Evolutionary conservation across 2,329 filamentous ascomycete species (phyloP), one percentile per base, ranked within the genome.

Genomic region (Penicillium brasilianum): DNA sequence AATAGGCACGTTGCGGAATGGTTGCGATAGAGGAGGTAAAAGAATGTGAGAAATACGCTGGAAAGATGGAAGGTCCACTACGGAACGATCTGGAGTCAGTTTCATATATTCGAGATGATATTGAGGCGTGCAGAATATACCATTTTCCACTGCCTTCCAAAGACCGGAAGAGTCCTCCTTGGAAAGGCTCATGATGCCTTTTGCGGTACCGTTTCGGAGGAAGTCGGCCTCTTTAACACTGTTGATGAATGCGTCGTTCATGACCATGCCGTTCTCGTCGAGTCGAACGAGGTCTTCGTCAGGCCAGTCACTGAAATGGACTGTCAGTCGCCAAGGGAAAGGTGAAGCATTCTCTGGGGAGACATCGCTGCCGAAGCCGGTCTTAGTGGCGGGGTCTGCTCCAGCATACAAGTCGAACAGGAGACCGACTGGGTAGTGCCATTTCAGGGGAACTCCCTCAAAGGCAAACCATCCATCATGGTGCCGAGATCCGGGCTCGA

Each of bases 131-230:
- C 13, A 16, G 4, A 20, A 76, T 83, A 63, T 78, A 89, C 87
- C 90, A 68, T 90, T 86, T 74, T 89, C 84, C 44, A 96, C 91
- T 10, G 91, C 85, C 66, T 88, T 85, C 92, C 93, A 97, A 36
- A 97, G 82, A 34, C 89, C 86, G 8, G 88, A 91, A 14, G 91
- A 95, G 74, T 96, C 88, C 49, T 91, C 88, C 74, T 93, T 93
- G 62, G 90, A 92, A 71, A 97, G 81, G 57, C 88, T 89, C 92
- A 97, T 96, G 71, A 96, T 93, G 62, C 90, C 89, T 74, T 94
- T 93, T 16, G 92, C 92, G 57, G 90, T 95, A 48, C 93, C 92
- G 68, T 95, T 94, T 55, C 93, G 87, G 54, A 96, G 82, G 68
- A 93, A 96, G 77, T 97, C 93, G 32, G 93, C 93, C 83, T 90